Evolutionary conservation across 2,329 filamentous ascomycete species (phyloP).

Genomic region (Chaetomium sp.): DNA sequence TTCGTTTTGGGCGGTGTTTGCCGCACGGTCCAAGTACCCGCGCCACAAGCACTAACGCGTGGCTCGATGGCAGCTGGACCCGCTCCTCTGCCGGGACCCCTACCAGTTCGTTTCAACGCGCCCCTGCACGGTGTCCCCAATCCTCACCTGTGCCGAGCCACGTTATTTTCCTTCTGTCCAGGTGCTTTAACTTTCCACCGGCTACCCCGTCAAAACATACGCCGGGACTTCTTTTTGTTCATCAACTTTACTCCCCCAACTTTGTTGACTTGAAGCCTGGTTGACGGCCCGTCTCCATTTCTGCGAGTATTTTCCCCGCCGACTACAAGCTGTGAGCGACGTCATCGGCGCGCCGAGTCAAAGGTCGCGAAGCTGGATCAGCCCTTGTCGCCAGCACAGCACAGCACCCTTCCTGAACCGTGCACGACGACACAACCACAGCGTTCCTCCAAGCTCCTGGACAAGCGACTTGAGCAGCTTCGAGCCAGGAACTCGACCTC

Average conservation of each 20-base stretch:
- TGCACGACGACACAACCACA: constrained; percentile 18
- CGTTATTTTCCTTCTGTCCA: constrained; percentile 21
- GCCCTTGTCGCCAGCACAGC: background rate
- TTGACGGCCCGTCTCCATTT: background rate
- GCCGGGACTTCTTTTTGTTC: background rate
- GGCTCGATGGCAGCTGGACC: background rate
- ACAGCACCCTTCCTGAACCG: constrained; percentile 21
- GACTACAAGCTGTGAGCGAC: background rate
- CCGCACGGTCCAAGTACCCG: background rate
- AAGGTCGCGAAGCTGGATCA: background rate
- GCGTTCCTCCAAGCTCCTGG: background rate
- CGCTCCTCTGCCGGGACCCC: constrained; percentile 8
- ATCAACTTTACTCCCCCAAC: background rate
- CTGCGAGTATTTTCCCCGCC: background rate
- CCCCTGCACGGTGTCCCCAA: constrained; percentile 13
- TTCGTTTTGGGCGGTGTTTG: background rate
- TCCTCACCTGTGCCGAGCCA: constrained; percentile 20
- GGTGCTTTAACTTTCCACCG: constrained; percentile 13
- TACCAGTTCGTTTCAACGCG: constrained; percentile 21
- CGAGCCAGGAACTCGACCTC: background rate
- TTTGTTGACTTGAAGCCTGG: background rate
- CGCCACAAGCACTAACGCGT: background rate
- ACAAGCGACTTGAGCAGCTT: background rate
- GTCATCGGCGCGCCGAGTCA: constrained; percentile 3
- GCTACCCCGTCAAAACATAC: constrained; percentile 1